A percentile compares a stretch with the other conserved stretches of the same genome.
phyloP scores from a whole-genome alignment of 2,329 filamentous ascomycete genomes.

The Aspergillus cejpii region DNA sequence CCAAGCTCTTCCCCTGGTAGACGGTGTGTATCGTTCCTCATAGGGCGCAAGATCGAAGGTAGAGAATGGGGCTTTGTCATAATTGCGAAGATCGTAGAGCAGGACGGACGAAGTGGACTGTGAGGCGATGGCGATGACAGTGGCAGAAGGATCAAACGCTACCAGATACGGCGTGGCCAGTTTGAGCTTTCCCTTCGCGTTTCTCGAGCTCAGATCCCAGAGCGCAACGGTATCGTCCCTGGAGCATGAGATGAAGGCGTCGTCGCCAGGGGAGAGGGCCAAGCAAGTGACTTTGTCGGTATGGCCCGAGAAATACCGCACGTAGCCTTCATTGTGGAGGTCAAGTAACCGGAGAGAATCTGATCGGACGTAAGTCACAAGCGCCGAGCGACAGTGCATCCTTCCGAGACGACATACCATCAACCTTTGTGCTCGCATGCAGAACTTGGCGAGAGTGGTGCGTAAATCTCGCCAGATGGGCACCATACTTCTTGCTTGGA shows the following conservation, averaged over 20 bases:
- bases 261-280: conserved; percentile 73
- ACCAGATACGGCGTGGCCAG: conserved; percentile 75
- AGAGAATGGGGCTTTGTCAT: conserved; percentile 82
- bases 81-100: conserved; percentile 90
- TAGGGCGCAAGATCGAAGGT: conserved; percentile 66
- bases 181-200: conserved; percentile 71
- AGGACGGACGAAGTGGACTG: conserved; percentile 71
- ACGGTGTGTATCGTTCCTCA: conserved; percentile 50
- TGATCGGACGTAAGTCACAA: conserved; percentile 11
- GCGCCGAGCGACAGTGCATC: background rate
- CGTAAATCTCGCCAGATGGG: conserved; percentile 88
- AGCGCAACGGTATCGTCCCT: conserved; percentile 85
- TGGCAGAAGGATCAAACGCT: conserved; percentile 86
- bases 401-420: conserved; percentile 50
- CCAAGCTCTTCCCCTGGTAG: conserved; percentile 55
- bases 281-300: conserved; percentile 76
- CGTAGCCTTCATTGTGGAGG: conserved; percentile 88
- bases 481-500: conserved; percentile 93
- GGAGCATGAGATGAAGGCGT: conserved; percentile 87
- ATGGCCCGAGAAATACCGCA: conserved; percentile 93
- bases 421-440: conserved; percentile 92
- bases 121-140: conserved; percentile 83
- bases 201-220: conserved; percentile 79
- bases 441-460: conserved; percentile 87
- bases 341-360: conserved; percentile 78